phyloP scores from a whole-genome alignment of 1,139 yeast species.

The Yamadazyma trypodendri region DNA sequence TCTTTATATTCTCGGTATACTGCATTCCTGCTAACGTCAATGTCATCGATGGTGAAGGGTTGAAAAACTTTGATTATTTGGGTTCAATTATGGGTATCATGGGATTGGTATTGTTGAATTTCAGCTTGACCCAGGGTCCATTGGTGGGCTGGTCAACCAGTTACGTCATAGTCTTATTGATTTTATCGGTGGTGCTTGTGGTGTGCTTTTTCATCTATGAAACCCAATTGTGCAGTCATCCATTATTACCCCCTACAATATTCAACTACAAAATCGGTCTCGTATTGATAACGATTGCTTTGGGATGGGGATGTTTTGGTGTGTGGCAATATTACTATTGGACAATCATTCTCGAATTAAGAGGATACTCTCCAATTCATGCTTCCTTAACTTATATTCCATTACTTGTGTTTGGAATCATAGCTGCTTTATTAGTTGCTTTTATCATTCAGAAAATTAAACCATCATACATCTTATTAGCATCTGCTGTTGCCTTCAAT shows the following conservation, averaged over 20 bases:
- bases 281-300: conserved; percentile 31
- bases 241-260: conserved; percentile 47
- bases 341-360: conserved; percentile 41
- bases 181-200: conserved; percentile 38
- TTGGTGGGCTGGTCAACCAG: conserved; percentile 48
- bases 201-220: conserved; percentile 32
- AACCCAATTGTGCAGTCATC: conserved; percentile 25
- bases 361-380: conserved; percentile 42
- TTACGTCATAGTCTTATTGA: conserved; percentile 45
- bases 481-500: conserved; percentile 46
- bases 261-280: conserved; percentile 38
- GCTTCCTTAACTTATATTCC: conserved; percentile 48
- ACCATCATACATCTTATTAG: conserved; percentile 45
- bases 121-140: conserved; percentile 58
- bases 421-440: conserved; percentile 48
- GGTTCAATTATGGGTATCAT: conserved; percentile 48
- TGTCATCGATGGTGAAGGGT: conserved; percentile 6
- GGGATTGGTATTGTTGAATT: conserved; percentile 49
- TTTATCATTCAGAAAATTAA: conserved; percentile 36
- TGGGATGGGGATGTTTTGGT: conserved; percentile 64
- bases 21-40: conserved; percentile 31
- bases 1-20: conserved; percentile 26
- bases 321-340: conserved; percentile 49
- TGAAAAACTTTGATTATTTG: conserved; percentile 35
- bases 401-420: conserved; percentile 43